phyloP scores from a whole-genome alignment of 2,329 filamentous ascomycete genomes.

The Geosmithia morbida region DNA sequence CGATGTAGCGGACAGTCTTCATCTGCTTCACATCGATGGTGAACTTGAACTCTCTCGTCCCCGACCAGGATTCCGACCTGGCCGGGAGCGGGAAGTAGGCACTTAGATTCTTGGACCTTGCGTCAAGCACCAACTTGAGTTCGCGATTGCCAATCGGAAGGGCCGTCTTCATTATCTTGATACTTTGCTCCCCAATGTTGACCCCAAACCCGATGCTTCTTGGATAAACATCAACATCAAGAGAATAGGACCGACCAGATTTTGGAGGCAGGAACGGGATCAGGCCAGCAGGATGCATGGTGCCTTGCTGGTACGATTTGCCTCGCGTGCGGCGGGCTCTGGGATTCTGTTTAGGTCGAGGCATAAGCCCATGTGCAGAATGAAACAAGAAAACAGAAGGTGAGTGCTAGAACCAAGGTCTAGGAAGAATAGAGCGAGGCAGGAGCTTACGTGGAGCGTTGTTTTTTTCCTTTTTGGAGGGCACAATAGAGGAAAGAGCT shows the following conservation, averaged over 20 bases:
- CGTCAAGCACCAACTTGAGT: slow-evolving; percentile 15
- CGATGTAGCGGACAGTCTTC: slow-evolving; percentile 21
- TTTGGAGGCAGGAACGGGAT: slow-evolving; percentile 7
- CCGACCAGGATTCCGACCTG: slow-evolving; percentile 3
- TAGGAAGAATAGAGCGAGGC: background rate
- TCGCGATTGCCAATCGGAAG: background rate
- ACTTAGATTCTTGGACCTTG: slow-evolving; percentile 12
- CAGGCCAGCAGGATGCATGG: background rate
- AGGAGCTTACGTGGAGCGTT: background rate
- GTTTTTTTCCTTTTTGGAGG: background rate
- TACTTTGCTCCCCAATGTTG: slow-evolving; percentile 32
- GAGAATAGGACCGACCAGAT: background rate
- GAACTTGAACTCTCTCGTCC: slow-evolving; percentile 20
- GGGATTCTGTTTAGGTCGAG: background rate
- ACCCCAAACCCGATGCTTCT: slow-evolving; percentile 46
- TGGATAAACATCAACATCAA: background rate
- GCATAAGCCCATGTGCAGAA: background rate
- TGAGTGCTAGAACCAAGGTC: background rate
- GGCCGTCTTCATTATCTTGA: slow-evolving; percentile 44
- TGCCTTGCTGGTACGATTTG: background rate
- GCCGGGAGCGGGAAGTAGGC: slow-evolving; percentile 14
- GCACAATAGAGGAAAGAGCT: background rate
- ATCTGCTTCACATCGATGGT: slow-evolving; percentile 31
- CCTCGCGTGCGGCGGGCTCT: too few species aligned
- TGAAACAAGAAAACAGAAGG: background rate